phyloP scores from a whole-genome alignment of 192 early-diverging fungal species.

The Allomyces arbusculus region DNA sequence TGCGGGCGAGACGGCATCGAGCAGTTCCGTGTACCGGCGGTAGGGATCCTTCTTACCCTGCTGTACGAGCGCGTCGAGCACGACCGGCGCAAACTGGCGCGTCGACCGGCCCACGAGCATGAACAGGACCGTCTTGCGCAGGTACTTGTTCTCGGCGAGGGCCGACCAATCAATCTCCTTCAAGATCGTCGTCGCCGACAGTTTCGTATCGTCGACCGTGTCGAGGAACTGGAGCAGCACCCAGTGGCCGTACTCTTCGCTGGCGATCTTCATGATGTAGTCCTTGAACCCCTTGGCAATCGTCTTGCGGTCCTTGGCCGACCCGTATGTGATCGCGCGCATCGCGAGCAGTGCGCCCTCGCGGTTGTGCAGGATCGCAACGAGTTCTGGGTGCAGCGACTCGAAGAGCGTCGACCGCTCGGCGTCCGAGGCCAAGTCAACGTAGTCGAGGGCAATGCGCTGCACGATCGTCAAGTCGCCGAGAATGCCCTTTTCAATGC shows the following conservation, averaged over 20 bases:
- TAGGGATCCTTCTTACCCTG: conserved; percentile 67
- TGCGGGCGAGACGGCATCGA: conserved; percentile 29
- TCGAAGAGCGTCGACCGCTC: background rate
- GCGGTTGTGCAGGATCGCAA: conserved; percentile 57
- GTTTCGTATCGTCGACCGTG: conserved; percentile 80
- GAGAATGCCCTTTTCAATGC: conserved; percentile 61
- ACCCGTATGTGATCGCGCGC: conserved; percentile 53
- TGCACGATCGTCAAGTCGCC: conserved; percentile 64
- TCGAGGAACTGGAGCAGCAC: conserved; percentile 68
- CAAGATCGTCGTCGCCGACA: conserved; percentile 56
- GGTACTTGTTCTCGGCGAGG: conserved; percentile 54
- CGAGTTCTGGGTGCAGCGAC: background rate
- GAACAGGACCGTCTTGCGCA: conserved; percentile 58
- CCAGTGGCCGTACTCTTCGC: conserved; percentile 74
- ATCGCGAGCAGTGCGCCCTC: conserved; percentile 76
- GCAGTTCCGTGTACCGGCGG: conserved; percentile 43
- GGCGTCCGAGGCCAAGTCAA: conserved; percentile 38
- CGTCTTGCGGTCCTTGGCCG: conserved; percentile 75
- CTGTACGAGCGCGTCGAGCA: conserved; percentile 36
- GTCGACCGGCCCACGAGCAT: conserved; percentile 55
- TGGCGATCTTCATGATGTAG: conserved; percentile 53
- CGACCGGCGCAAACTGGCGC: conserved; percentile 48
- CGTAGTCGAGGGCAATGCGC: conserved; percentile 65
- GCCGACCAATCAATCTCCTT: conserved; percentile 6
- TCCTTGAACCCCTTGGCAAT: conserved; percentile 73